Base-by-base conservation (phyloP, 1,139 yeast species). In the Yamadazyma blattariae region DNA sequence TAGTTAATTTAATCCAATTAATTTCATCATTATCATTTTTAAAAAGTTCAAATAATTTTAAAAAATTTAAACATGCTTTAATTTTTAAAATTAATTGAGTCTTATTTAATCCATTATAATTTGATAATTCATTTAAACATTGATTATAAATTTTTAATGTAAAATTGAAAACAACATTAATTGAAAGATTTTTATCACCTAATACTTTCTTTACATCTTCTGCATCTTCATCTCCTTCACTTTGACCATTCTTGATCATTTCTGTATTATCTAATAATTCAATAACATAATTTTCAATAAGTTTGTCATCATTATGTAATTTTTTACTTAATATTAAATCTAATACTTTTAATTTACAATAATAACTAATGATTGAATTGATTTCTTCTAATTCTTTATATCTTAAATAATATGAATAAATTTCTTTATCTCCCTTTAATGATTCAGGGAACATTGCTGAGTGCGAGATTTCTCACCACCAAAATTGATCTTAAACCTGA, bases 181-280 rank as follows among this genome's bases (percentile, higher is more conserved):
- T 61, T 4, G 88, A 76, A 12, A 77, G 61, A 12, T 70, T 73
- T 44, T 76, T 77, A 46, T 82, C 86, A 22, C 58, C 61, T 32
- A 86, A 62, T 5, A 83, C 70, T 16, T 64, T 67, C 14, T 41
- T 46, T 14, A 66, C 41, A 1, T 51, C 44, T 36, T 63, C 69
- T 22, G 71, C 72, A 34, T 61, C 67, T 1, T 51, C 44, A 36
- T 64, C 69, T 22, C 71, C 72, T 34, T 61, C 67, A 21, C 69
- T 69, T 5, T 17, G 5, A 5, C 7, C 5, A 7, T 52, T 57
- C 50, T 78, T 80, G 30, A 64, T 50, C 2, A 52, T 38, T 50
- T 87, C 96, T 23, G 88, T 74, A 4, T 75, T 75, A 51, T 81
- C 90, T 39, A 87, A 61, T 37, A 87, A 60, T 5, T 52, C 49